These are phyloP conservation scores for Linum trigynum DNA, from an alignment of 345 rosid genomes.

Conservation along the genomic window DNA sequence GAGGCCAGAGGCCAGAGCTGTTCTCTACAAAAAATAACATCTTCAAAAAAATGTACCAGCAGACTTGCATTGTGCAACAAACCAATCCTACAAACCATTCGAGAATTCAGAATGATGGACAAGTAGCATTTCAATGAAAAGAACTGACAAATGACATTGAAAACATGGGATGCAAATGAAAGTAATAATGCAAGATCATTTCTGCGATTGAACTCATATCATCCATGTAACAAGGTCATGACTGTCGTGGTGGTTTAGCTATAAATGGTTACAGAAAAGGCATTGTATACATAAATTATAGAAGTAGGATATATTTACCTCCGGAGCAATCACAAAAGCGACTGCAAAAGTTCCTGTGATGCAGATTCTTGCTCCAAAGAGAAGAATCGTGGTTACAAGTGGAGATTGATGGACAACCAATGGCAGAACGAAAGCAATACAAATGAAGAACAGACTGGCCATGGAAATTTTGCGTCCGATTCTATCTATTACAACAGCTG, in stretches of 20 bases:
- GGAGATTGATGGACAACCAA: slow-evolving; percentile 53
- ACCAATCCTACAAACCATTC: no score
- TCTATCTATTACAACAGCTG: slow-evolving; percentile 68
- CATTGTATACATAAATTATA: not conserved
- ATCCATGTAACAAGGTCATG: no score
- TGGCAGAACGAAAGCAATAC: slow-evolving; percentile 66
- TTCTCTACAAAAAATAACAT: no score
- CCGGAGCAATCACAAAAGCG: slow-evolving; percentile 77
- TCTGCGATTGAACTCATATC: not conserved
- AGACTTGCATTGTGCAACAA: no score
- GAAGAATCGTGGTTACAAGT: slow-evolving; percentile 54
- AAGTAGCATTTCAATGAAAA: no score
- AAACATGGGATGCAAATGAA: no score
- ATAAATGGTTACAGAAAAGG: not conserved
- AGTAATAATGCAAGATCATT: no score
- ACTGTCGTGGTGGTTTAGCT: not conserved
- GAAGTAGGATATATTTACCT: slow-evolving; percentile 33
- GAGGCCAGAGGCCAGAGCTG: no score
- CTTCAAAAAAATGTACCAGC: no score
- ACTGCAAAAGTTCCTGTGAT: slow-evolving; percentile 67
- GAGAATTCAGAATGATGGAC: no score
- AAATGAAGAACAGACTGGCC: slow-evolving; percentile 64
- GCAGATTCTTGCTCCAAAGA: slow-evolving; percentile 83
- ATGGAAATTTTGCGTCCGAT: slow-evolving; percentile 76
- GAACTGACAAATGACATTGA: no score